These are phyloP conservation scores for Fraxinus floribunda DNA, from an alignment of 305 asterid genomes.

Conservation along the genomic window DNA sequence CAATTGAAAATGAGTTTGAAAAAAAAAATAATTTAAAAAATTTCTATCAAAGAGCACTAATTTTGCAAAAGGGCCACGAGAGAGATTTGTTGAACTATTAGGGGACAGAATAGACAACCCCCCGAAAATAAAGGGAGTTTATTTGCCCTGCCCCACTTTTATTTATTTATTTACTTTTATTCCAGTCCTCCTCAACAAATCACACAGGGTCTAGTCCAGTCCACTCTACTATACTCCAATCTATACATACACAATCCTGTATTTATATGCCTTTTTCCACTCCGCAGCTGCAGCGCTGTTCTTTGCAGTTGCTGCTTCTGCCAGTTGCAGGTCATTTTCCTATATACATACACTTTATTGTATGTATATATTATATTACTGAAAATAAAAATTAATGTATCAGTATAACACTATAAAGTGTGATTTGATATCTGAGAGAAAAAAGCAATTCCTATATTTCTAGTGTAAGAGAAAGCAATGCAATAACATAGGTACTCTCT, in stretches of 20 bases:
- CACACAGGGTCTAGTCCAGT: constrained; percentile 14
- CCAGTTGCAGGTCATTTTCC: constrained; percentile 48
- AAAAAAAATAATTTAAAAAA: background rate
- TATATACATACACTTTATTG: constrained; percentile 8
- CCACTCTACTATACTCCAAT: constrained; percentile 34
- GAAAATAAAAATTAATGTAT: background rate
- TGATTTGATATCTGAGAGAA: constrained; percentile 37
- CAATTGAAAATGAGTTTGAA: background rate
- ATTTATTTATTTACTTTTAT: background rate
- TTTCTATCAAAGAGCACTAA: background rate
- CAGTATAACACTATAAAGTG: constrained; percentile 35
- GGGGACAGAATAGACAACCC: constrained; percentile 90
- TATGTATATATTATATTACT: background rate
- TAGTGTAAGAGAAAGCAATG: constrained; percentile 58
- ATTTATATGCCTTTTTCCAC: constrained; percentile 40
- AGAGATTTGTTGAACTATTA: constrained; percentile 66
- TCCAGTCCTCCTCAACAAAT: constrained; percentile 30
- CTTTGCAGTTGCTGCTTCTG: constrained; percentile 52
- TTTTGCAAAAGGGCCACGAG: constrained; percentile 51
- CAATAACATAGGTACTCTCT: constrained; percentile 29
- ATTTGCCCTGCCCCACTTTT: background rate
- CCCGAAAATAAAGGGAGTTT: constrained; percentile 86
- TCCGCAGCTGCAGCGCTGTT: constrained; percentile 67
- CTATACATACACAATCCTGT: constrained; percentile 33
- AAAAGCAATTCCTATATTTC: constrained; percentile 28